Conservation (phyloP, 2,329 filamentous ascomycete genomes). For the Aspergillus eucalypticola region DNA sequence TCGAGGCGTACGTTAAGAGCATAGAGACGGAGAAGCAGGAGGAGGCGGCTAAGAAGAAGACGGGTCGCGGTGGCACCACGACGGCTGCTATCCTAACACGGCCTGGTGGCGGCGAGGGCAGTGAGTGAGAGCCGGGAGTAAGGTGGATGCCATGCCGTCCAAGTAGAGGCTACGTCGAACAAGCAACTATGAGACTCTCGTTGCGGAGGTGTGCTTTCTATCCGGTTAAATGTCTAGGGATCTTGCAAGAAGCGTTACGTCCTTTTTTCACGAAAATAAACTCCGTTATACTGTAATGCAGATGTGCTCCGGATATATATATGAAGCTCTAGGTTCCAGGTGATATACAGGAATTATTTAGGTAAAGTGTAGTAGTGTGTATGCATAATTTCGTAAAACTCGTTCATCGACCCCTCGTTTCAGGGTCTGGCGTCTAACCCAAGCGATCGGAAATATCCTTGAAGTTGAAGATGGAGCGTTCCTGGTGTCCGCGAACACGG, state of each 20-base stretch:
- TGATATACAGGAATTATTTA: not conserved
- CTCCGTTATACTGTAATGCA: constrained; percentile 6
- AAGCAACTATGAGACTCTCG: constrained; percentile 22
- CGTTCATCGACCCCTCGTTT: constrained; percentile 25
- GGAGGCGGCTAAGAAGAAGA: constrained; percentile 97
- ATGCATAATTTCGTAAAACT: constrained; percentile 32
- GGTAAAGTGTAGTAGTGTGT: constrained; percentile 4
- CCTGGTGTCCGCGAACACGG: constrained; percentile 62
- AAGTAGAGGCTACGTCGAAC: constrained; percentile 12
- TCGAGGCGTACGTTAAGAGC: constrained; percentile 95
- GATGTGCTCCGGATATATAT: not conserved
- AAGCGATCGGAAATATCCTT: constrained; percentile 72
- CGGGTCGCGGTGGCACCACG: constrained; percentile 53
- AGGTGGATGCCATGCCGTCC: not conserved
- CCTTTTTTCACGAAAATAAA: constrained; percentile 4
- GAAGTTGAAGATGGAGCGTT: constrained; percentile 73
- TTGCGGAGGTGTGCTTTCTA: constrained; percentile 6
- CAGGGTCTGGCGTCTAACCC: constrained; percentile 53
- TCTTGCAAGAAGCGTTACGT: constrained; percentile 19
- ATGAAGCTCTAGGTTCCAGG: not conserved
- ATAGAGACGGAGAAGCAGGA: constrained; percentile 99
- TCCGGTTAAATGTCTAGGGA: constrained; percentile 14
- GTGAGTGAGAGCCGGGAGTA: constrained; percentile 18
- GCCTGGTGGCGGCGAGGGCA: constrained; percentile 47
- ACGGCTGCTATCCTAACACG: constrained; percentile 71